Evolutionary conservation across 129 eudicot genomes (phyloP).

Genomic region (Artemisia argyi): DNA sequence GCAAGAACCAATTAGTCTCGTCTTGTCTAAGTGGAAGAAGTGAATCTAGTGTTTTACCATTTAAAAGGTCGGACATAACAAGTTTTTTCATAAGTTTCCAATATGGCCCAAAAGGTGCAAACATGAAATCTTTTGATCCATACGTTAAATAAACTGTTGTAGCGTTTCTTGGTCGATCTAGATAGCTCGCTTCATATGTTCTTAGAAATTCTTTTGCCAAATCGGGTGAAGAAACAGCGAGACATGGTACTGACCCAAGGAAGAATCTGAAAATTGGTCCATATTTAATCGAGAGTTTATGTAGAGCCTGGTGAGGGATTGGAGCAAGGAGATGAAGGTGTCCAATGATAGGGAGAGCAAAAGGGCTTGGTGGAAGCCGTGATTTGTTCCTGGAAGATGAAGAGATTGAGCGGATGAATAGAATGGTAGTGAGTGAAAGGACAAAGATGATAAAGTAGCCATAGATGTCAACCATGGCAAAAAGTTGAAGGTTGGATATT

Average conservation of each 20-base stretch:
- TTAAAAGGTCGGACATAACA: constrained; percentile 59
- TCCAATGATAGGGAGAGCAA: constrained; percentile 54
- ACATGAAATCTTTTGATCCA: constrained; percentile 64
- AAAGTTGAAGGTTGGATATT: neutral
- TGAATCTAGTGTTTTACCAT: constrained; percentile 47
- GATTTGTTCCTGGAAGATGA: constrained; percentile 13
- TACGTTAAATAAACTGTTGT: constrained; percentile 55
- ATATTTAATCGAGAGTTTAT: constrained; percentile 40
- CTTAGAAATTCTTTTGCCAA: constrained; percentile 56
- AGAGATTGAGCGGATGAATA: constrained; percentile 17
- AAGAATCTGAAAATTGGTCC: constrained; percentile 50
- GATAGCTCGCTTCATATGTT: constrained; percentile 50
- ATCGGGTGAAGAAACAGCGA: constrained; percentile 69
- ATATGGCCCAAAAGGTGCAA: constrained; percentile 64
- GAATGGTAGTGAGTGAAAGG: constrained; percentile 35
- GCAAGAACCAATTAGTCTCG: constrained; percentile 38
- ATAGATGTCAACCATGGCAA: constrained; percentile 43
- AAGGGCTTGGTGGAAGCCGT: constrained; percentile 57
- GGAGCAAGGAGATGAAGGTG: constrained; percentile 68
- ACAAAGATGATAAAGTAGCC: constrained; percentile 39
- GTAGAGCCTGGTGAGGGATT: constrained; percentile 66
- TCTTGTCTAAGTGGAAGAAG: constrained; percentile 49
- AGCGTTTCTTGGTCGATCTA: constrained; percentile 43
- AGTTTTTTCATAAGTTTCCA: constrained; percentile 74
- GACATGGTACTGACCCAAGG: constrained; percentile 56